A percentile compares a stretch with the other conserved stretches of the same genome.
Conservation (phyloP, 2,329 filamentous ascomycete genomes). For the Blumeria hordei region DNA sequence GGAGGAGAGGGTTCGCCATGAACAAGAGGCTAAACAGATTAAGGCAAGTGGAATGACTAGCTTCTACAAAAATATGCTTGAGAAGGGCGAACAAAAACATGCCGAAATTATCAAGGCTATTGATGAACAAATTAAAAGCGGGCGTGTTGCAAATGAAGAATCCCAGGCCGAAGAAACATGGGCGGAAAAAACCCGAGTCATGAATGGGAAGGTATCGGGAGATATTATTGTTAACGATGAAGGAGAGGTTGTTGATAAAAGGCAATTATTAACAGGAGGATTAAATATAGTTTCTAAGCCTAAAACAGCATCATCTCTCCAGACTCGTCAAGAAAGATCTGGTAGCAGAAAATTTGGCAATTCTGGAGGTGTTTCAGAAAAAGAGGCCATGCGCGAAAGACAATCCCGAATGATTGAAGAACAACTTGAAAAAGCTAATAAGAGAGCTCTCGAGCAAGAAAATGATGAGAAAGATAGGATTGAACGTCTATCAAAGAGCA, state of each 20-base stretch:
- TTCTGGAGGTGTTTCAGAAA: constrained; percentile 20
- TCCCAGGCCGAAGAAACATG: constrained; percentile 24
- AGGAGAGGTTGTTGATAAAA: constrained; percentile 61
- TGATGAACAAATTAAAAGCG: constrained; percentile 25
- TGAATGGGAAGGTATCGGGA: constrained; percentile 33
- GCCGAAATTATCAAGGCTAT: constrained; percentile 45
- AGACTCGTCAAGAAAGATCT: constrained; percentile 3
- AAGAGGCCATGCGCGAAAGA: constrained; percentile 46
- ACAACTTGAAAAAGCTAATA: constrained; percentile 49
- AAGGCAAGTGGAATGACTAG: constrained; percentile 48
- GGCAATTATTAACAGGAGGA: constrained; percentile 52
- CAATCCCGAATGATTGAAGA: constrained; percentile 60
- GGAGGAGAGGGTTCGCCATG: constrained; percentile 43
- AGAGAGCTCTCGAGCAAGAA: constrained; percentile 46
- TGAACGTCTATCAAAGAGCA: constrained; percentile 45
- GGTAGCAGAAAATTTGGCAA: constrained; percentile 18
- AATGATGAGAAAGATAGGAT: constrained; percentile 35
- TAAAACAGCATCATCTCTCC: constrained; percentile 15
- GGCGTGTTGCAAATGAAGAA: constrained; percentile 17
- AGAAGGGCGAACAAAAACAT: constrained; percentile 45
- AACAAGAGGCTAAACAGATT: constrained; percentile 38
- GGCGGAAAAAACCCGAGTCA: constrained; percentile 39
- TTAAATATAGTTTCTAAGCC: constrained; percentile 47
- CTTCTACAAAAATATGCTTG: constrained; percentile 53
- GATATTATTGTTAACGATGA: constrained; percentile 55